Evolutionary conservation across 1,284 basidiomycete species (phyloP).

Genomic region (Naganishia sp.): DNA sequence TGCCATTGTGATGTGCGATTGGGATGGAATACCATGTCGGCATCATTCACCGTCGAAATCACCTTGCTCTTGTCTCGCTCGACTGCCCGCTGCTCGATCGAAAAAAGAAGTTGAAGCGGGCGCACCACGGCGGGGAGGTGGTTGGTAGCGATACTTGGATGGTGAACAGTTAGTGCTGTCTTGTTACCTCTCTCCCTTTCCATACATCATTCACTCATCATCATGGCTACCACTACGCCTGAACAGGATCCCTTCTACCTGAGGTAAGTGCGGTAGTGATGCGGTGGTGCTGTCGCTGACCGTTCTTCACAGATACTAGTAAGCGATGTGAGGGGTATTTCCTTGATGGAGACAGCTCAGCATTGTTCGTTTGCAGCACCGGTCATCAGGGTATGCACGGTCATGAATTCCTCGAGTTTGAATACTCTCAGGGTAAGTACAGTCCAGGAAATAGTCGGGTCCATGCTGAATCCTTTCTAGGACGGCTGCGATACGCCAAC

Average conservation of each 20-base stretch:
- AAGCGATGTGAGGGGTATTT: conserved; percentile 46
- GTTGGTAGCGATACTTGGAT: too few species aligned
- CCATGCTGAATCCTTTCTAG: conserved; percentile 35
- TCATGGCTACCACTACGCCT: conserved; percentile 30
- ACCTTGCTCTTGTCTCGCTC: too few species aligned
- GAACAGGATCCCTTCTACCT: conserved; percentile 76
- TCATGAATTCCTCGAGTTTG: conserved; percentile 97
- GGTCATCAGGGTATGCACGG: conserved; percentile 95
- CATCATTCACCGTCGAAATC: too few species aligned
- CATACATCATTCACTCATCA: background rate
- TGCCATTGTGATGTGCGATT: background rate
- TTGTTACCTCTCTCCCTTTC: background rate
- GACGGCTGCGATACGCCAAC: conserved; percentile 94
- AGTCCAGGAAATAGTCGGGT: background rate
- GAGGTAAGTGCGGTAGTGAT: conserved; percentile 58
- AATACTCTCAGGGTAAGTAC: conserved; percentile 77
- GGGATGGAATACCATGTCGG: background rate
- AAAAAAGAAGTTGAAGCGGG: background rate
- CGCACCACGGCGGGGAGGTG: too few species aligned
- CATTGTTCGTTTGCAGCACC: conserved; percentile 61
- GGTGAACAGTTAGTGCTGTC: background rate
- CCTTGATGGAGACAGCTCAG: background rate
- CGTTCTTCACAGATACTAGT: conserved; percentile 73
- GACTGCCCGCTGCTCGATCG: background rate
- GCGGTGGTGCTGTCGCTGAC: conserved; percentile 30